phyloP scores from a whole-genome alignment of 345 rosid species.

The Hibiscus syriacus region DNA sequence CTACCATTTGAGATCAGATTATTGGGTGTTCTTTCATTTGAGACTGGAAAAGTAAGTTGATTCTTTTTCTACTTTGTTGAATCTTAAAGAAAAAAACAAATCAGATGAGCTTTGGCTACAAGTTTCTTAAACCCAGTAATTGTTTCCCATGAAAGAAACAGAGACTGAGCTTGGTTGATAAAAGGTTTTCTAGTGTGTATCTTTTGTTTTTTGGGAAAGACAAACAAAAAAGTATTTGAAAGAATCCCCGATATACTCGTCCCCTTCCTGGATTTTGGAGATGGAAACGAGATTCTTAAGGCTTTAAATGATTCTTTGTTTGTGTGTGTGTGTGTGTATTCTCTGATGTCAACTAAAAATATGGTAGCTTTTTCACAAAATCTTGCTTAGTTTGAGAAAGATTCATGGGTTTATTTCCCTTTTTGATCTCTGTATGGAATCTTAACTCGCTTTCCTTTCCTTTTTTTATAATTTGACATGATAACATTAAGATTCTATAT shows the following conservation, averaged over 20 bases:
- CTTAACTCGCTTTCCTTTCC: not conserved
- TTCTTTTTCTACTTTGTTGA: not conserved
- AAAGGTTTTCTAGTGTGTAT: not conserved
- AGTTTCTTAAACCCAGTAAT: not conserved
- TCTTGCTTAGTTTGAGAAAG: not conserved
- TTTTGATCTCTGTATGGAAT: not conserved
- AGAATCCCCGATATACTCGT: slow-evolving; percentile 20
- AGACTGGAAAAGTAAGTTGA: not conserved
- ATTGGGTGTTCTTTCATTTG: not conserved
- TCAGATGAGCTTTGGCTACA: not conserved
- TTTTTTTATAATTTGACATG: not conserved
- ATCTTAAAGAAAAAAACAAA: not conserved
- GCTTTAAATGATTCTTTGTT: not conserved
- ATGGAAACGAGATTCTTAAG: not conserved
- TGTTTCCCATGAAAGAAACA: slow-evolving; percentile 1
- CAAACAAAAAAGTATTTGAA: not conserved
- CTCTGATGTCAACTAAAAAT: slow-evolving; percentile 6
- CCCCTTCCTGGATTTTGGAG: slow-evolving; percentile 13
- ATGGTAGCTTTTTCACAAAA: slow-evolving; percentile 6
- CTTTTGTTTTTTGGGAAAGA: not conserved
- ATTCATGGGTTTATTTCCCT: not conserved
- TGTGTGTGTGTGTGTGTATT: not conserved
- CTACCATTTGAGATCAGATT: not conserved
- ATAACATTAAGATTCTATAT: not conserved
- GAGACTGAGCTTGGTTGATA: not conserved